These are phyloP conservation scores for Ramularia collo-cygni DNA, from an alignment of 2,329 filamentous ascomycete genomes.

Conservation along the genomic window DNA sequence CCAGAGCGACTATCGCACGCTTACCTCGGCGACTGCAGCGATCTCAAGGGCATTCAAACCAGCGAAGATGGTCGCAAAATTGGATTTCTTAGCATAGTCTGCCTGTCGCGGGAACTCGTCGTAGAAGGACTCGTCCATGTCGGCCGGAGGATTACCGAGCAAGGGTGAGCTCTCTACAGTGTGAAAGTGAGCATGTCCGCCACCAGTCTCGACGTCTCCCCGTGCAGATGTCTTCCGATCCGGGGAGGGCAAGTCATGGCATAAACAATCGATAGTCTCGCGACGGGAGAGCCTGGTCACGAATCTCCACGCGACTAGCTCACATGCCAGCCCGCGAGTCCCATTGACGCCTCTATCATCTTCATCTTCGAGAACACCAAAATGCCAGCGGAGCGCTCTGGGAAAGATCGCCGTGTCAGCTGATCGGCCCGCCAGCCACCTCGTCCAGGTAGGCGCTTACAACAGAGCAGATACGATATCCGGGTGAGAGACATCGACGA, in stretches of 20 bases:
- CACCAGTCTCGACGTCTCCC: neutral
- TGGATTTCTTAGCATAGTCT: constrained; percentile 10
- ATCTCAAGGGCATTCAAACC: constrained; percentile 83
- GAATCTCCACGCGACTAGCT: constrained; percentile 69
- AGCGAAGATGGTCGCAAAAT: constrained; percentile 59
- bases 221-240: constrained; percentile 15
- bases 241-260: constrained; percentile 58
- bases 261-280: constrained; percentile 66
- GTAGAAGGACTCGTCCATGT: constrained; percentile 20
- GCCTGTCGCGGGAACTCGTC: constrained; percentile 17
- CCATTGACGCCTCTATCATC: constrained; percentile 59
- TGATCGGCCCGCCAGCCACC: neutral
- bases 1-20: no score
- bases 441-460: constrained; percentile 36
- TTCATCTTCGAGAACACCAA: constrained; percentile 52
- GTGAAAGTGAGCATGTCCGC: constrained; percentile 7
- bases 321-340: constrained; percentile 65
- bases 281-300: constrained; percentile 63
- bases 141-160: constrained; percentile 8
- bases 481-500: constrained; percentile 57
- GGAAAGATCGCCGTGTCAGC: neutral
- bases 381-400: constrained; percentile 71
- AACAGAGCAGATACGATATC: constrained; percentile 66
- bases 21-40: constrained; percentile 61
- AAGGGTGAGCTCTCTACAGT: constrained; percentile 18